Evolutionary conservation across 257 asterid species (phyloP).

Genomic region (Galeopsis tetrahit): DNA sequence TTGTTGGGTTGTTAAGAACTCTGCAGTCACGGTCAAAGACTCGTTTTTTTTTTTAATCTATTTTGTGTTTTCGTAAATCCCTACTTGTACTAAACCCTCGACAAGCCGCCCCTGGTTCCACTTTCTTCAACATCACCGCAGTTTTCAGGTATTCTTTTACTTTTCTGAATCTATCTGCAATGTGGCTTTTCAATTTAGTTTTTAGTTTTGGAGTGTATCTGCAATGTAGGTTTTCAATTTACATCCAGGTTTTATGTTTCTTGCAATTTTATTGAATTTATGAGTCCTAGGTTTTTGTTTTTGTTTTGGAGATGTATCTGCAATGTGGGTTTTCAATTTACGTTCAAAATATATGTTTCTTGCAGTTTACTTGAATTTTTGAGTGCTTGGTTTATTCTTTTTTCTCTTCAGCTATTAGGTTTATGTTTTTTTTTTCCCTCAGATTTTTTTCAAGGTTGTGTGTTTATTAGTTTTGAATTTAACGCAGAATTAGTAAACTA

Average conservation of each 20-base stretch:
- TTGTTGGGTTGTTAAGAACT: neutral
- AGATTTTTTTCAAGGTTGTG: slow-evolving; percentile 29
- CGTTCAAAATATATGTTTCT: neutral
- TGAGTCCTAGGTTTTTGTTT: slow-evolving; percentile 14
- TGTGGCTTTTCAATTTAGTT: too few relatives aligned
- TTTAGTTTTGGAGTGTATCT: neutral
- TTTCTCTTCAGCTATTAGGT: slow-evolving; percentile 37
- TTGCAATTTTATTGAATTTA: neutral
- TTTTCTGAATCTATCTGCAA: neutral
- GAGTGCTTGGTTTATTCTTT: slow-evolving; percentile 19
- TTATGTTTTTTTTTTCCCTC: slow-evolving; percentile 20
- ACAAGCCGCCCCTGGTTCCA: neutral
- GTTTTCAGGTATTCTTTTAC: slow-evolving; percentile 2
- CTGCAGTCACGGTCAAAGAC: neutral
- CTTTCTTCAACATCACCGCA: neutral
- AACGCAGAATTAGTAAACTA: slow-evolving; percentile 36
- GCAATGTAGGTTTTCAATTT: slow-evolving; percentile 8
- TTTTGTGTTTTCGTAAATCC: neutral
- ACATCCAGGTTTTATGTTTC: neutral
- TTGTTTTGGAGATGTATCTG: slow-evolving; percentile 6
- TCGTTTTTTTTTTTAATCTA: neutral
- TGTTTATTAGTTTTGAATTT: slow-evolving; percentile 31
- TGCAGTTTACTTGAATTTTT: slow-evolving; percentile 27
- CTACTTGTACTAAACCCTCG: neutral
- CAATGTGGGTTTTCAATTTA: neutral